Conservation (phyloP, 1,139 yeast species). For the Suhomyces panamericanus region DNA sequence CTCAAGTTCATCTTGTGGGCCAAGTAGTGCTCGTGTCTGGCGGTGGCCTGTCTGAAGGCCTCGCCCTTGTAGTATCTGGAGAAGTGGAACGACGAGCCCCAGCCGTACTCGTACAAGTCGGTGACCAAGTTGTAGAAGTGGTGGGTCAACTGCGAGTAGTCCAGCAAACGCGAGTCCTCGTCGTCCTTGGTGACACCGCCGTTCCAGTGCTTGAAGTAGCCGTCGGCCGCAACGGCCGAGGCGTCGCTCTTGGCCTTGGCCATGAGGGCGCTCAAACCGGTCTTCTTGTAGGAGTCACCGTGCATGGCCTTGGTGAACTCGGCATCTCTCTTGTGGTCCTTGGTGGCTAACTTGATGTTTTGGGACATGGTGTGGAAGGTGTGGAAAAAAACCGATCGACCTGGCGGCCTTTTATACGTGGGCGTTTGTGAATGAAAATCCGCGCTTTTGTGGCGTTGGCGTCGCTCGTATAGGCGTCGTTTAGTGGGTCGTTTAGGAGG, state of each 20-base stretch:
- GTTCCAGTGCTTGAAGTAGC: constrained; percentile 97
- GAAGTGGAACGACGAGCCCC: constrained; percentile 99
- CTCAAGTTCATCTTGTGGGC: constrained; percentile 82
- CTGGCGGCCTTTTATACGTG: constrained; percentile 5
- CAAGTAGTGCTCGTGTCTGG: constrained; percentile 95
- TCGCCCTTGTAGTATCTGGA: constrained; percentile 93
- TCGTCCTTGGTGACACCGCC: constrained; percentile 77
- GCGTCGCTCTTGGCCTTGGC: constrained; percentile 75
- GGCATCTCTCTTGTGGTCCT: constrained; percentile 50
- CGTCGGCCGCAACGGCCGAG: constrained; percentile 78
- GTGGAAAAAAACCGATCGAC: neutral
- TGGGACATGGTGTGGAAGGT: constrained; percentile 8
- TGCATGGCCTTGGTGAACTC: constrained; percentile 84
- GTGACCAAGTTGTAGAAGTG: constrained; percentile 97
- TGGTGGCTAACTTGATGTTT: constrained; percentile 27
- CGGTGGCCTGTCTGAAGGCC: constrained; percentile 90
- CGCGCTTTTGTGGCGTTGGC: constrained; percentile 9
- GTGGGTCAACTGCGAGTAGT: constrained; percentile 87
- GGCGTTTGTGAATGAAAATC: constrained; percentile 3
- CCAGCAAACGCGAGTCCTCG: constrained; percentile 72
- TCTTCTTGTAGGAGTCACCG: constrained; percentile 66
- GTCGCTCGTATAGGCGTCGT: constrained; percentile 8
- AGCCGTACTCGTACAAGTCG: constrained; percentile 94
- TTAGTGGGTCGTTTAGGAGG: too few relatives aligned
- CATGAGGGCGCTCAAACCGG: constrained; percentile 77